Conservation (phyloP, 2,329 filamentous ascomycete species). For the Calonectria multiphialidica region DNA sequence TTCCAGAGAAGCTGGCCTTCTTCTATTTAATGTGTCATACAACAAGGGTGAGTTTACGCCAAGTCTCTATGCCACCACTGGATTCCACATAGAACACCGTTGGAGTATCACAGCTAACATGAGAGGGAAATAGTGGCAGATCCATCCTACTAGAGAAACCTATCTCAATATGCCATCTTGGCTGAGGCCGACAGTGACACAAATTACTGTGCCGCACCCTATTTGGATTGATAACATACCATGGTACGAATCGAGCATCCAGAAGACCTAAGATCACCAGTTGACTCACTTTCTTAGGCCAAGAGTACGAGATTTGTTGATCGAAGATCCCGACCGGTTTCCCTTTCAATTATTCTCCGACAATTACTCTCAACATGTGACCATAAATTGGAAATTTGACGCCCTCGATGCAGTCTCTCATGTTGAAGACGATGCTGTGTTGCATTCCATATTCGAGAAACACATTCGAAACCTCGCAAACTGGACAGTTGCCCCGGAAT, state of each 20-base stretch:
- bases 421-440: neutral
- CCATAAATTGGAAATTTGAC: neutral
- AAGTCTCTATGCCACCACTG: too few relatives aligned
- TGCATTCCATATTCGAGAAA: slow-evolving; percentile 9
- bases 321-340: neutral
- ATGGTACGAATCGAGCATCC: neutral
- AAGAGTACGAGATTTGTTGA: neutral
- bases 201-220: neutral
- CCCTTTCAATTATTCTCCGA: neutral
- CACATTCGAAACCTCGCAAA: too few relatives aligned
- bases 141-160: neutral
- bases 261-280: too few relatives aligned
- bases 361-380: neutral
- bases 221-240: slow-evolving; percentile 10
- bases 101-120: too few relatives aligned
- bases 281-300: too few relatives aligned
- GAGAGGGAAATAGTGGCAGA: too few relatives aligned
- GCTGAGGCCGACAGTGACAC: slow-evolving; percentile 4
- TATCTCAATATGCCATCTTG: neutral
- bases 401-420: neutral
- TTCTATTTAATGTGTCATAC: neutral
- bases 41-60: neutral
- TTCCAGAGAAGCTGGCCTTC: neutral
- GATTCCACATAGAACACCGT: too few relatives aligned
- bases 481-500: too few relatives aligned